A percentile compares a stretch with the other conserved stretches of the same genome.
These are phyloP conservation scores for Cercospora nicotianae DNA, from an alignment of 2,329 filamentous ascomycete genomes.

Conservation along the genomic window DNA sequence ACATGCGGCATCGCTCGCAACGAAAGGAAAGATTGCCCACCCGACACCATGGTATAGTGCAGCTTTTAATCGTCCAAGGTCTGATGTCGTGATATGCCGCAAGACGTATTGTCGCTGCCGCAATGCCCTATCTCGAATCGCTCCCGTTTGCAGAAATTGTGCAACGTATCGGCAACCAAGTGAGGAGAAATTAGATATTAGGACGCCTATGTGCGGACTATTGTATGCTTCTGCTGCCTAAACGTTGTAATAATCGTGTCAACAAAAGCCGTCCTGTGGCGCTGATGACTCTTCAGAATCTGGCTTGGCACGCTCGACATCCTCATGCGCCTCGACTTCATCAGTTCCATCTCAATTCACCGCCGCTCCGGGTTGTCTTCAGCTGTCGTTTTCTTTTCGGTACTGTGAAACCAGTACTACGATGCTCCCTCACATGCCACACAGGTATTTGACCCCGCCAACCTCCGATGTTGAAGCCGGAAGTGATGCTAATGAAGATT, in stretches of 20 bases:
- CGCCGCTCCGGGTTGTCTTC: not conserved
- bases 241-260: not conserved
- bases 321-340: not conserved
- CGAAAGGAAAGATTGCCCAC: not conserved
- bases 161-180: not conserved
- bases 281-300: not conserved
- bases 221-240: not conserved
- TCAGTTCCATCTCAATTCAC: not conserved
- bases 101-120: not conserved
- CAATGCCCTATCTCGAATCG: not conserved
- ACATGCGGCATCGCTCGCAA: not conserved
- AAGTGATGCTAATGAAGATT: not conserved
- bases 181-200: not conserved
- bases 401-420: not conserved
- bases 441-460: conserved; percentile 8
- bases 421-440: not conserved
- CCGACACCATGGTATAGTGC: not conserved
- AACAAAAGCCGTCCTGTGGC: not conserved
- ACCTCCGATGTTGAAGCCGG: not conserved
- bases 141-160: not conserved
- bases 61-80: not conserved
- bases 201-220: not conserved
- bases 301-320: not conserved
- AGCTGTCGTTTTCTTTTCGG: not conserved
- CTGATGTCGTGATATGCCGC: not conserved